These are phyloP conservation scores for Rhizopogon vinicolor DNA, from an alignment of 768 basidiomycete species.

Conservation along the genomic window DNA sequence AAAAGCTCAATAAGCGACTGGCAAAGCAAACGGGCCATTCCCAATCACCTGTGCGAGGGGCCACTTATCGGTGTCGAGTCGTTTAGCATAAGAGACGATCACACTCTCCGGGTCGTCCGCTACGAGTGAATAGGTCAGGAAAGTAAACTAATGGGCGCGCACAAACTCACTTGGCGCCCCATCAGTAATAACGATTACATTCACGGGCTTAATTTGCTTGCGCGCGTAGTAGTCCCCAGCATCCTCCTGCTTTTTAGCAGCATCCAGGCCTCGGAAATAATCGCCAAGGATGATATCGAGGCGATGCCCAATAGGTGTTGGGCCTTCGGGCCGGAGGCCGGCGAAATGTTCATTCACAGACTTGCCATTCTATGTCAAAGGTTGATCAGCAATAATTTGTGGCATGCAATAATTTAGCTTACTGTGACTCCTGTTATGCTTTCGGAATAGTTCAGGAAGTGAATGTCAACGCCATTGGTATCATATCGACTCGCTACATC, in stretches of 20 bases:
- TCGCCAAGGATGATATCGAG: conserved; percentile 35
- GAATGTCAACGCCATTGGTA: conserved; percentile 54
- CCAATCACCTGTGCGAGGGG: conserved; percentile 46
- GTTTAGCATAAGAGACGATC: conserved; percentile 41
- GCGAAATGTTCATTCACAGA: conserved; percentile 40
- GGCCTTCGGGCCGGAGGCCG: conserved; percentile 37
- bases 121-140: conserved; percentile 12
- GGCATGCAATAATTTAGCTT: neutral
- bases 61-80: conserved; percentile 47
- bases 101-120: conserved; percentile 48
- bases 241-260: conserved; percentile 20
- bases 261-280: conserved; percentile 32
- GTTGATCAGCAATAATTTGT: neutral
- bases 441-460: conserved; percentile 47
- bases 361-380: conserved; percentile 27
- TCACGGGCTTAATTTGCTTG: conserved; percentile 46
- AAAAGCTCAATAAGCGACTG: conserved; percentile 3
- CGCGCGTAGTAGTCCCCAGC: conserved; percentile 18
- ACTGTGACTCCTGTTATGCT: conserved; percentile 36
- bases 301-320: conserved; percentile 41
- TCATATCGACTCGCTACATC: conserved; percentile 46
- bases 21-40: neutral
- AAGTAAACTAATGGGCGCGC: neutral
- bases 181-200: conserved; percentile 60
- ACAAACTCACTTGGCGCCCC: conserved; percentile 49